phyloP scores from a whole-genome alignment of 148 eudicot species.

The Heliosperma pusillum region DNA sequence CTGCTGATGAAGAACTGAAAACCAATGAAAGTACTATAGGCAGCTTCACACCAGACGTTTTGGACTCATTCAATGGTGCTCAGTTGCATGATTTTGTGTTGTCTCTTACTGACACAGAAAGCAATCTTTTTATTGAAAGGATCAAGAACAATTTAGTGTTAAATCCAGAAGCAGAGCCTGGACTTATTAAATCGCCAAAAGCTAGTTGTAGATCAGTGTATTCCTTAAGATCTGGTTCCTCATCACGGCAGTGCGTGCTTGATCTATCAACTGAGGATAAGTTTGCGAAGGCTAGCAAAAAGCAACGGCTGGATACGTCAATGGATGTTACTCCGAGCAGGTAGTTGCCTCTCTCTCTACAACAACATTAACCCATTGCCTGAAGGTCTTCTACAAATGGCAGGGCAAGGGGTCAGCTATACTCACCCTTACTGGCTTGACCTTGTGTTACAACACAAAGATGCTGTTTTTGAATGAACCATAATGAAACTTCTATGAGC shows the following conservation, averaged over 20 bases:
- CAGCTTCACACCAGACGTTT: conserved; percentile 14
- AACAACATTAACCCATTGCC: too few species aligned
- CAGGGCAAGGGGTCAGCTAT: too few species aligned
- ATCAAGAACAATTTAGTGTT: conserved; percentile 9
- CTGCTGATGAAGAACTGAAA: conserved; percentile 29
- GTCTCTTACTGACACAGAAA: conserved; percentile 18
- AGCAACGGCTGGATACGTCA: not conserved
- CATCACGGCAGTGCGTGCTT: not conserved
- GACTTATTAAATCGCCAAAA: not conserved
- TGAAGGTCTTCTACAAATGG: too few species aligned
- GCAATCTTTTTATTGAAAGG: conserved; percentile 15
- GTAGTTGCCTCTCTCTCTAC: not conserved
- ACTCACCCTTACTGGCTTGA: too few species aligned
- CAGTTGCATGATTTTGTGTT: conserved; percentile 30
- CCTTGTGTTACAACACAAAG: too few species aligned
- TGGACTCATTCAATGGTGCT: conserved; percentile 24
- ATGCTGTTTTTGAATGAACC: too few species aligned
- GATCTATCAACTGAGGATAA: not conserved
- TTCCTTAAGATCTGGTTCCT: conserved; percentile 8
- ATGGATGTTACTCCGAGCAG: not conserved
- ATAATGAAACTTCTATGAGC: too few species aligned
- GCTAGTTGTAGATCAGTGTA: not conserved
- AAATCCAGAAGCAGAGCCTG: conserved; percentile 3
- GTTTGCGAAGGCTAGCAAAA: conserved; percentile 6
- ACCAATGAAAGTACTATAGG: not conserved